phyloP scores from a whole-genome alignment of 352 stramenopile species.

The Globisporangium paroecandrum region DNA sequence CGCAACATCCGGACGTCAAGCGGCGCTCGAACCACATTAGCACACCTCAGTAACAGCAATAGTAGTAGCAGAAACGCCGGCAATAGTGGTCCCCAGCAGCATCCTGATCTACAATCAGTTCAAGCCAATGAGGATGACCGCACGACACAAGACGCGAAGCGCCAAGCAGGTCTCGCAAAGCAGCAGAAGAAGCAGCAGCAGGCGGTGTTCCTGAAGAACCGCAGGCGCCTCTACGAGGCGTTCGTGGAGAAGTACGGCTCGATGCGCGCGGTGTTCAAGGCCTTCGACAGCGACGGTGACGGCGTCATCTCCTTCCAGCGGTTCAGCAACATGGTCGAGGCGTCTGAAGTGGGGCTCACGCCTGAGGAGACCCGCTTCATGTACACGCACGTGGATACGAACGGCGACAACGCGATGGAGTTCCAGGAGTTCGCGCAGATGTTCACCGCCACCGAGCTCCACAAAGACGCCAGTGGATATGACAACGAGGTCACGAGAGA shows the following conservation, averaged over 20 bases:
- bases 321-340: constrained; percentile 71
- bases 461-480: neutral
- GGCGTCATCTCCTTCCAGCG: constrained; percentile 74
- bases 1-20: constrained; percentile 7
- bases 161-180: neutral
- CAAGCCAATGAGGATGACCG: neutral
- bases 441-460: constrained; percentile 40
- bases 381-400: constrained; percentile 57
- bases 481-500: constrained; percentile 24
- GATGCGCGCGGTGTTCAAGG: constrained; percentile 70
- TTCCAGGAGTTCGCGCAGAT: constrained; percentile 75
- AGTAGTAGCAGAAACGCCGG: neutral
- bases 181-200: constrained; percentile 20
- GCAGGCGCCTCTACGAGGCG: constrained; percentile 52
- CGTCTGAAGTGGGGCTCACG: constrained; percentile 50
- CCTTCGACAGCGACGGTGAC: constrained; percentile 63
- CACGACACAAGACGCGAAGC: neutral
- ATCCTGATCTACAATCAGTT: neutral
- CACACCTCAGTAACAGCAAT: neutral
- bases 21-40: neutral
- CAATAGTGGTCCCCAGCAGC: neutral
- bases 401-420: constrained; percentile 70
- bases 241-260: constrained; percentile 78
- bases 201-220: constrained; percentile 31
- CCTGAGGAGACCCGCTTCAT: constrained; percentile 39